Evolutionary conservation across 768 basidiomycete genomes (phyloP), one percentile per base, ranked within the genome.

Genomic region (Filobasidium floriforme): DNA sequence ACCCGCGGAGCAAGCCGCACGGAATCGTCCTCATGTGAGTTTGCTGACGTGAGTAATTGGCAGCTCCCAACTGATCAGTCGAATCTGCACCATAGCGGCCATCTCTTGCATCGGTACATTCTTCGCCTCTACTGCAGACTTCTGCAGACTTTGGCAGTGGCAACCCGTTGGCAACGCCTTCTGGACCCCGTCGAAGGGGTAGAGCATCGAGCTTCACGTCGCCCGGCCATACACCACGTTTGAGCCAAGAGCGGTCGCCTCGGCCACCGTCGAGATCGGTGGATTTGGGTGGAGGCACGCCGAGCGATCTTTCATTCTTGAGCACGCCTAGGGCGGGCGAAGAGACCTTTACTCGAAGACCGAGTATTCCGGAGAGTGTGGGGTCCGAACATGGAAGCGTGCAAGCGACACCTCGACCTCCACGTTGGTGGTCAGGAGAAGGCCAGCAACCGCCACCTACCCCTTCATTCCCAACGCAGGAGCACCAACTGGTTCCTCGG

Each of bases 1-100:
- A 15, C 54, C 54, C 4, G 54, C 54, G 26, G 54, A 57, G 19
- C 59, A 60, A 60, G 40, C 59, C 28, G 59, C 59, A 40, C 15
- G 59, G 19, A 60, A 43, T 29, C 59, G 29, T 11, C 22, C 29
- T 24, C 5, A 5, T 9, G 54, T 57, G 15, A 57, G 54, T 57
- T 7, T 24, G 29, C 6, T 22, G 19, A 41, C 24, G n/a, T 32
- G 7, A 1, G 59, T 22, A 18, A 40, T 60, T 60, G 7, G 6
- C 37, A 57, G 19, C 26, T 15, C 7, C 7, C 6, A 15, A 3
- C 22, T 22, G 22, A 28, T n/a, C 4, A 22, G 14, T 32, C 24
- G 26, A 3, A 7, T 28, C 5, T 32, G 5, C 18, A 18, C 14
- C 46, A 24, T 26, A 57, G 54, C 54, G 54, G 5, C 54, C 54